Base-by-base conservation (phyloP, 192 early-diverging fungal genomes). In the Coemansia reversa region DNA sequence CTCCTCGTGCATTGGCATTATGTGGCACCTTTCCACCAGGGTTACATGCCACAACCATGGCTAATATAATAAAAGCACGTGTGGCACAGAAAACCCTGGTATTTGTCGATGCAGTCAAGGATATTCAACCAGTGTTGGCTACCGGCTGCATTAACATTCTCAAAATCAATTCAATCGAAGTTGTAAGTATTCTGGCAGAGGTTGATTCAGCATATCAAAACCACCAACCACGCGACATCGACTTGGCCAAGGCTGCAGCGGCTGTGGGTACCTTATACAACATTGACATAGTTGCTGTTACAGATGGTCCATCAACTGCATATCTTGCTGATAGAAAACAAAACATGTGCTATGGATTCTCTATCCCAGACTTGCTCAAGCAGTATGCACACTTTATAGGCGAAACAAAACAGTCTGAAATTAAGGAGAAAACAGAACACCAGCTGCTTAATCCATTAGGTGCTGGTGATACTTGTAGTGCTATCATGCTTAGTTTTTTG, bases 381-480 rank as follows among this genome's bases (percentile, higher is more conserved):
- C 58, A 69, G 12, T 49, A 51, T 35, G n/a, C 51, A 18, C 22
- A 63, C 49, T 66, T 63, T 39, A 22, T 75, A 18, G 73, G 48
- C 29, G 22, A 25, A 2, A 14, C 19, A 2, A 9, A 51, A 0
- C 27, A 45, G 3, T 45, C 39, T 45, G 39, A 16, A 16, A 11
- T 16, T 16, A 45, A 16, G 1, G 12, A 20, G 4, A 35, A 12
- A 0, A n/a, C 9, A 5, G 50, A 42, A 14, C 28, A 51, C 0
- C 53, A 64, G 47, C 23, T 66, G 19, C 67, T 79, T 18, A 79
- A 79, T 57, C 76, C 76, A 6, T 53, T 79, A 45, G 76, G 76
- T 23, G 76, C 75, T 7, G 75, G 75, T 30, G 75, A 76, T 45
- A 76, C 75, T 4, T 66, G 69, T 27, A 80, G 72, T 53, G 71